A percentile compares a stretch with the other conserved stretches of the same genome.
Conservation (phyloP, 2,329 filamentous ascomycete genomes). For the Sporothrix euskadiensis region DNA sequence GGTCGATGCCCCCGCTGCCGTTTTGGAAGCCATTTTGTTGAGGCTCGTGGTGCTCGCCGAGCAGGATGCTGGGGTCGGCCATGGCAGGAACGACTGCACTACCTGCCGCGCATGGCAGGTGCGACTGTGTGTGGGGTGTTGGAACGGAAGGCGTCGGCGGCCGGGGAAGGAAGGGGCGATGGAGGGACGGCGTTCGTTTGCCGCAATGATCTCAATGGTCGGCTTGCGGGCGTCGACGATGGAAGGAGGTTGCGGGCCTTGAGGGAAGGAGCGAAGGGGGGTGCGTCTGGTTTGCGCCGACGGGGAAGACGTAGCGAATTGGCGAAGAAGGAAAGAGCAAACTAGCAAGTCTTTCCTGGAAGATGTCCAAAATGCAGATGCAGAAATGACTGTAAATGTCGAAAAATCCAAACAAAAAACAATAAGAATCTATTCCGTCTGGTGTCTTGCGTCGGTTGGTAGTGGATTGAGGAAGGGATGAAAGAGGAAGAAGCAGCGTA, state of each 20-base stretch:
- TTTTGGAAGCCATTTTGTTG: conserved; percentile 33
- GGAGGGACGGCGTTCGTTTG: neutral
- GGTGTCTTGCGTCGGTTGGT: neutral
- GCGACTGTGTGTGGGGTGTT: conserved; percentile 7
- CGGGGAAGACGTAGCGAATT: conserved; percentile 14
- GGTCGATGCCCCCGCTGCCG: conserved; percentile 32
- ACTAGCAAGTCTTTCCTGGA: neutral
- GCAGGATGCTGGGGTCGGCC: conserved; percentile 35
- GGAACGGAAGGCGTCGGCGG: neutral
- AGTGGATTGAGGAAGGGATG: conserved; percentile 14
- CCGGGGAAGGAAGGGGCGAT: conserved; percentile 22
- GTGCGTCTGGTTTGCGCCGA: neutral
- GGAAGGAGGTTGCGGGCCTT: neutral
- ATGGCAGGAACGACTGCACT: conserved; percentile 36
- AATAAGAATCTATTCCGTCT: neutral
- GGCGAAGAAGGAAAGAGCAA: conserved; percentile 21
- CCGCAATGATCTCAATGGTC: neutral
- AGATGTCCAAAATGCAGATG: neutral
- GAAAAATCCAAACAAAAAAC: neutral
- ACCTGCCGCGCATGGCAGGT: conserved; percentile 37
- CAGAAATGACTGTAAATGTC: neutral
- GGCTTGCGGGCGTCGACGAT: neutral
- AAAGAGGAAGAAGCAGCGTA: neutral
- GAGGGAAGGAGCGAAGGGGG: conserved; percentile 21
- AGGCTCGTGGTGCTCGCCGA: conserved; percentile 29